Conservation (phyloP, 805 yeast species). For the Kluyveromyces lactis region DNA sequence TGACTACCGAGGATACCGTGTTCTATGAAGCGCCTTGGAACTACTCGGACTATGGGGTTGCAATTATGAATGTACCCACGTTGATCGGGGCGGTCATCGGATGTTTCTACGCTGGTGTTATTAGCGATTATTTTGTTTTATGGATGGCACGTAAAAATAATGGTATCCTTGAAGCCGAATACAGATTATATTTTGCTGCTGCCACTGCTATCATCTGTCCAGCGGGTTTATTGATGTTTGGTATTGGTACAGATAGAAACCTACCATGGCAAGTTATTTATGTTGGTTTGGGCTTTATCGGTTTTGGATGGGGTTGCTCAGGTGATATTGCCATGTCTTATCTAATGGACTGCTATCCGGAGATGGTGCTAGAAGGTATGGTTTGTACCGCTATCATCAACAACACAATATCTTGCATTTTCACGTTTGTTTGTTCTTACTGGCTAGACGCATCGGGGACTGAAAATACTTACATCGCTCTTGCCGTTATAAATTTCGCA, state of each 20-base stretch:
- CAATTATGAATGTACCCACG: slow-evolving; percentile 67
- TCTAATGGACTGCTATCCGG: slow-evolving; percentile 61
- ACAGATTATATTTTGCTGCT: slow-evolving; percentile 48
- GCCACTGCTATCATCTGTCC: slow-evolving; percentile 53
- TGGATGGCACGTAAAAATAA: slow-evolving; percentile 53
- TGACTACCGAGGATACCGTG: slow-evolving; percentile 63
- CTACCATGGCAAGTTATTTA: slow-evolving; percentile 49
- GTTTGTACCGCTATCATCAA: slow-evolving; percentile 59
- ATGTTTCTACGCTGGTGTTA: slow-evolving; percentile 53
- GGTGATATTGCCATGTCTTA: slow-evolving; percentile 66
- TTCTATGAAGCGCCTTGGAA: slow-evolving; percentile 61
- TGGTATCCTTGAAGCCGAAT: slow-evolving; percentile 60
- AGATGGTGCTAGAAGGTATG: slow-evolving; percentile 63
- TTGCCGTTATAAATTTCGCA: slow-evolving; percentile 53
- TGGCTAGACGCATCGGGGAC: slow-evolving; percentile 53
- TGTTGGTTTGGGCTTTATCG: slow-evolving; percentile 55
- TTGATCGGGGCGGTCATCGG: slow-evolving; percentile 59
- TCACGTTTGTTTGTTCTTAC: slow-evolving; percentile 56
- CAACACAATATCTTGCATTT: slow-evolving; percentile 55
- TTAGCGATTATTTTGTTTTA: slow-evolving; percentile 52
- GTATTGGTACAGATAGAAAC: slow-evolving; percentile 52
- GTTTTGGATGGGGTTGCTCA: slow-evolving; percentile 62
- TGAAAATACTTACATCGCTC: slow-evolving; percentile 49
- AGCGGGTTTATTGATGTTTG: slow-evolving; percentile 54
- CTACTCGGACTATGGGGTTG: slow-evolving; percentile 58